These are phyloP conservation scores for Zoysia matrella DNA, from an alignment of 202 grass and related monocot species.

Conservation along the genomic window DNA sequence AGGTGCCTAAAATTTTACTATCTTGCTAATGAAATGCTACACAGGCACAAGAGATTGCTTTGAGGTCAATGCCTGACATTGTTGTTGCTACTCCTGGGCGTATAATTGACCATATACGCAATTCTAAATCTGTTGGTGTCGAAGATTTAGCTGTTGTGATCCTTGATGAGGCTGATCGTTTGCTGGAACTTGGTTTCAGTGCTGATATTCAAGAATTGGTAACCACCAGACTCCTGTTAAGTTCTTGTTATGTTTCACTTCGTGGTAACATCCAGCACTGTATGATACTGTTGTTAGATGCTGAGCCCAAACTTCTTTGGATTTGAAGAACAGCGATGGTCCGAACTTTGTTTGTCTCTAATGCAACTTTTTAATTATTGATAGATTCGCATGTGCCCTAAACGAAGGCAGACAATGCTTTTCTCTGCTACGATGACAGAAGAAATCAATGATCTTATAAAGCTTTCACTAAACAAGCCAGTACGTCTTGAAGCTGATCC, in stretches of 20 bases:
- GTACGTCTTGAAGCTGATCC: slow-evolving; percentile 93
- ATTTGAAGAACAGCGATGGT: background rate
- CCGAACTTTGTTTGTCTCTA: background rate
- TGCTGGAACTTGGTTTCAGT: slow-evolving; percentile 94
- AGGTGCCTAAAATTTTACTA: background rate
- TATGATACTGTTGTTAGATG: background rate
- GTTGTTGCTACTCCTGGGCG: slow-evolving; percentile 95
- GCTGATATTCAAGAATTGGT: slow-evolving; percentile 95
- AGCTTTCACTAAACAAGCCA: slow-evolving; percentile 91
- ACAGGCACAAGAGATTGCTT: slow-evolving; percentile 83
- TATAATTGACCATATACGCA: slow-evolving; percentile 94
- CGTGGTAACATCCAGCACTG: background rate
- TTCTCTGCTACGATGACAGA: slow-evolving; percentile 99
- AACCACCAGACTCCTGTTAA: slow-evolving; percentile 39
- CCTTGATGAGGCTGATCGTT: slow-evolving; percentile 92
- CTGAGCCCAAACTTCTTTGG: background rate
- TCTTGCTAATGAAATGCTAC: slow-evolving; percentile 33
- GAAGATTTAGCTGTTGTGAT: slow-evolving; percentile 96
- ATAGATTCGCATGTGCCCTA: slow-evolving; percentile 90
- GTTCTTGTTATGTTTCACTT: background rate
- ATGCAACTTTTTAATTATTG: slow-evolving; percentile 21
- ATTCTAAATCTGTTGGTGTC: slow-evolving; percentile 87
- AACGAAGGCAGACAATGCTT: slow-evolving; percentile 91
- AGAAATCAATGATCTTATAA: slow-evolving; percentile 82
- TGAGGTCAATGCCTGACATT: slow-evolving; percentile 98